phyloP scores from a whole-genome alignment of 148 eudicot species.

The Vaccinium vitisidaea region DNA sequence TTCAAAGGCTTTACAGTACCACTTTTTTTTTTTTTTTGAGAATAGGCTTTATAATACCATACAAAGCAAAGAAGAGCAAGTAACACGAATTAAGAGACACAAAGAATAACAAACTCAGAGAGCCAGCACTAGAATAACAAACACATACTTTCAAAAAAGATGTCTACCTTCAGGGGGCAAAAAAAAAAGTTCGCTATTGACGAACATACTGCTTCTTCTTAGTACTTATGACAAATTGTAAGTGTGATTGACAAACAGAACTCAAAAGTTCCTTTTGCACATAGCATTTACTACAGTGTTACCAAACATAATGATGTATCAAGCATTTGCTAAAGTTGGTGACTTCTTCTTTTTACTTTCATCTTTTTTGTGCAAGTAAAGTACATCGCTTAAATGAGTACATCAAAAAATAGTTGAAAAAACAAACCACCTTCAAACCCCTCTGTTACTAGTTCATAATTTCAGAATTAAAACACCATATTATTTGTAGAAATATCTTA shows the following conservation, averaged over 20 bases:
- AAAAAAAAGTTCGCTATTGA: background rate
- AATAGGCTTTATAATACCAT: background rate
- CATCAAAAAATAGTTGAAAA: background rate
- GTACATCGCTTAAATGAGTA: background rate
- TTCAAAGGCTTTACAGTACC: background rate
- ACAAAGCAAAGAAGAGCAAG: constrained; percentile 3
- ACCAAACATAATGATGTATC: background rate
- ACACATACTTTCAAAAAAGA: background rate
- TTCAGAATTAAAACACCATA: background rate
- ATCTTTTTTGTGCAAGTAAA: background rate
- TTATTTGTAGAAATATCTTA: background rate
- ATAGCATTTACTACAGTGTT: background rate
- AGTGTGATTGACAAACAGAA: background rate
- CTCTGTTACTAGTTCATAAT: background rate
- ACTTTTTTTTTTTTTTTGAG: no score
- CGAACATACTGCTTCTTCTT: background rate
- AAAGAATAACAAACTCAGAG: background rate
- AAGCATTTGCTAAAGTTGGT: background rate
- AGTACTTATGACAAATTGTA: background rate
- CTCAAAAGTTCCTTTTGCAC: background rate
- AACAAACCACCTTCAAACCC: background rate
- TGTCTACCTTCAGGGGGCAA: background rate
- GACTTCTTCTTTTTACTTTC: background rate
- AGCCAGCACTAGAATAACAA: background rate
- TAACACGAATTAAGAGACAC: background rate